Base-by-base conservation (phyloP, 805 yeast genomes). In the Lachancea waltii region DNA sequence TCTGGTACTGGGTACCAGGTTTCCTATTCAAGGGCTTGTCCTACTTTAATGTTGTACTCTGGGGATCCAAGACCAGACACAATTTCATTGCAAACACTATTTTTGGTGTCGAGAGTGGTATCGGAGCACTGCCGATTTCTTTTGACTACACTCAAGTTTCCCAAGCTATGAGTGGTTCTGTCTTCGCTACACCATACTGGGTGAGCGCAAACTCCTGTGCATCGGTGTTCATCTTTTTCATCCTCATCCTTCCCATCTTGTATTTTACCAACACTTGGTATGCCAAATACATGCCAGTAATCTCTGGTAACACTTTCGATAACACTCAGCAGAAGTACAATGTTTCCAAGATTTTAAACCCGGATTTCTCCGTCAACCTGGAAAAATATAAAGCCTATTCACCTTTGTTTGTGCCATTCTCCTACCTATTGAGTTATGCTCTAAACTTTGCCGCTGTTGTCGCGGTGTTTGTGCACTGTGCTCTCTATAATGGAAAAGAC, bases 1-100 rank as follows among this genome's bases (percentile, higher is more conserved):
- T 69, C 3, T 80, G 79, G 72, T 75, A 75, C 50, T 79, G 81
- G 77, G 60, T 81, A 46, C 85, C 86, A 3, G 81, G 79, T 39
- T 79, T 66, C 50, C 63, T 82, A 17, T 79, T 79, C 61, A 62
- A 65, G 11, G 85, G 77, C 2, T 65, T 81, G 40, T 68, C 78
- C 0, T 72, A 72, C 49, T 81, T 82, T 58, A 72, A 69, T n/a
- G 55, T 67, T 40, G 48, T 64, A 17, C 41, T 59, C n/a, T 62
- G 66, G 65, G 58, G 56, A 29, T 42, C 60, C 17, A 50, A 49
- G 35, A 58, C 60, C 11, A 56, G 62, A 44, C 54, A 77, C 44
- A 78, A 79, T 50, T 73, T 75, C 42, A 65, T 70, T 28, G 70
- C 76, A 5, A 79, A 78, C 46, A 75, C 78, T 35, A 62, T 81